Evolutionary conservation across 495 filamentous ascomycete genomes (phyloP).

Genomic region (Penicillium daleae): DNA sequence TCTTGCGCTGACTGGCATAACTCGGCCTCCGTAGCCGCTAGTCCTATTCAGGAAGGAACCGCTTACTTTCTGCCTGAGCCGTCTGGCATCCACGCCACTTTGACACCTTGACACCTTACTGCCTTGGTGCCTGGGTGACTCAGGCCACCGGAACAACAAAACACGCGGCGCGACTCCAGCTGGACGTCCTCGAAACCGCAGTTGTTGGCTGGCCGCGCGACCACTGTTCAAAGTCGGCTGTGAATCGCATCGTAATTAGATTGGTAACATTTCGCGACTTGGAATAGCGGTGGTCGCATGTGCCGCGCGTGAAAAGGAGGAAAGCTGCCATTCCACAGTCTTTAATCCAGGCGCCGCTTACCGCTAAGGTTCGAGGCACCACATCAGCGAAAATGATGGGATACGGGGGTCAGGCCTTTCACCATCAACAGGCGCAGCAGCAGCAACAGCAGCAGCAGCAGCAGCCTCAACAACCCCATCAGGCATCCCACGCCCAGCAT

Average conservation of each 20-base stretch:
- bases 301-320: slow-evolving; percentile 15
- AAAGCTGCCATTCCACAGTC: slow-evolving; percentile 5
- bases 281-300: slow-evolving; percentile 25
- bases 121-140: slow-evolving; percentile 25
- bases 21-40: slow-evolving; percentile 36
- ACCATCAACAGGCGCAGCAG: slow-evolving; percentile 34
- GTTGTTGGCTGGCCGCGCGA: slow-evolving; percentile 10
- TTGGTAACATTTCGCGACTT: slow-evolving; percentile 1
- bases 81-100: slow-evolving; percentile 8
- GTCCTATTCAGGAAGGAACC: slow-evolving; percentile 20
- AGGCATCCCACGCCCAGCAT: slow-evolving; percentile 24
- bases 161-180: slow-evolving; percentile 36
- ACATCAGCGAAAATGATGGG: slow-evolving; percentile 34
- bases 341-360: slow-evolving; percentile 26
- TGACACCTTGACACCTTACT: slow-evolving; percentile 12
- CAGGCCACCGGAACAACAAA: slow-evolving; percentile 33
- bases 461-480: slow-evolving; percentile 32
- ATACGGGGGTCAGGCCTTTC: slow-evolving; percentile 42
- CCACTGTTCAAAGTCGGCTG: not conserved
- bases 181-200: slow-evolving; percentile 18
- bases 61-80: not conserved
- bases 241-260: slow-evolving; percentile 11
- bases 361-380: slow-evolving; percentile 19
- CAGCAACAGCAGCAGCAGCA: slow-evolving; percentile 34
- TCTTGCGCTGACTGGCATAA: slow-evolving; percentile 33